Evolutionary conservation across 2,329 filamentous ascomycete species (phyloP).

Genomic region (Albifimbria verrucaria): DNA sequence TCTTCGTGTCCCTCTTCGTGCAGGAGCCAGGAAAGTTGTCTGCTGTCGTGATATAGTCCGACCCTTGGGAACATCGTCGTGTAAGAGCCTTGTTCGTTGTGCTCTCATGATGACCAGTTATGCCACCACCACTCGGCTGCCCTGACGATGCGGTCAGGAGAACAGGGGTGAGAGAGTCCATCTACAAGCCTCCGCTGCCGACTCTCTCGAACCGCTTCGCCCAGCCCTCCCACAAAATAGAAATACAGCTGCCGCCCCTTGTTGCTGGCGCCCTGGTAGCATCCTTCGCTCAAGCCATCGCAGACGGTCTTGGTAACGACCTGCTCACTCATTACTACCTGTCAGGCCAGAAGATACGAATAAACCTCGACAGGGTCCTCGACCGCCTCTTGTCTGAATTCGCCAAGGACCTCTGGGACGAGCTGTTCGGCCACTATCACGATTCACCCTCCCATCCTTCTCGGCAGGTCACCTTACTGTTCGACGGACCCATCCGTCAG

Average conservation of each 20-base stretch:
- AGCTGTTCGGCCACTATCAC: constrained; percentile 31
- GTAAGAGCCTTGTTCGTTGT: not conserved
- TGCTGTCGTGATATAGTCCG: not conserved
- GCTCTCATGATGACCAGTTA: constrained; percentile 21
- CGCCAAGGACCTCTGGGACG: constrained; percentile 30
- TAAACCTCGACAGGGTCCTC: constrained; percentile 33
- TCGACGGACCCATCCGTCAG: constrained; percentile 34
- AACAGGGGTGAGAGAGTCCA: constrained; percentile 12
- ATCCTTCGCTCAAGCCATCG: constrained; percentile 31
- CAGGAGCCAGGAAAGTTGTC: not conserved
- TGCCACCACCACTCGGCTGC: constrained; percentile 23
- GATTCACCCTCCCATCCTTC: constrained; percentile 21
- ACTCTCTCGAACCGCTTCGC: constrained; percentile 23
- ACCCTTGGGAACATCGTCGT: not conserved
- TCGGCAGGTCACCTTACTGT: constrained; percentile 28
- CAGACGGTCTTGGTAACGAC: constrained; percentile 30
- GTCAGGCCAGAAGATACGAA: constrained; percentile 24
- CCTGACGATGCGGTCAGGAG: constrained; percentile 19
- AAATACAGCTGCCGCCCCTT: constrained; percentile 31
- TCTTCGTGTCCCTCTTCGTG: too few relatives aligned
- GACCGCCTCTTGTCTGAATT: constrained; percentile 32
- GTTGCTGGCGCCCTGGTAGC: constrained; percentile 30
- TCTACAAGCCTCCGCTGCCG: constrained; percentile 32
- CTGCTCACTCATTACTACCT: constrained; percentile 35
- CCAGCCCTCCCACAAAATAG: constrained; percentile 24